Base-by-base conservation (phyloP, 2,329 filamentous ascomycete species). In the Penicillium thymicola region DNA sequence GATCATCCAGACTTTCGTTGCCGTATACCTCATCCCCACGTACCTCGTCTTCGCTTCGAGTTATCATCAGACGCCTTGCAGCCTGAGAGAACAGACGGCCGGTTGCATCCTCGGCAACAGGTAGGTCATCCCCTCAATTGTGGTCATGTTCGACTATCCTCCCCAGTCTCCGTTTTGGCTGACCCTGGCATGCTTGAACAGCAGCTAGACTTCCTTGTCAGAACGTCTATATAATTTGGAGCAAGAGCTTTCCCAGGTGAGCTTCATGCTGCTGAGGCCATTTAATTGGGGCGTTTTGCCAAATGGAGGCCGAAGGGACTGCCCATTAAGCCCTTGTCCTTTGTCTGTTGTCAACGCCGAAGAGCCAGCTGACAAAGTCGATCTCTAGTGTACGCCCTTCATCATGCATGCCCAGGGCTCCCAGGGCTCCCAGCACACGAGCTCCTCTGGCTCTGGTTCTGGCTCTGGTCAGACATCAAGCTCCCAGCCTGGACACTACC, bases 401-500 rank as follows among this genome's bases (percentile, higher is more conserved):
- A 56, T 38, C 21, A 72, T 72, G 67, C 66, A 65, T 54, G 42
- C 55, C 36, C 68, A 70, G 42, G 44, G 32, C 43, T 66, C 55
- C 36, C 68, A 70, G 42, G 44, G 32, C 43, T 66, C 67, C 40
- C 62, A 64, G 47, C 64, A 66, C 42, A 56, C 63, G 49, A 59
- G 57, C 37, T 60, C 68, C 27, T 54, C 59, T 25, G 70, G 73
- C 23, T 54, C 59, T 23, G 28, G 28, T 4, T 27, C 25, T 2
- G 70, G 73, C 21, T 55, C 66, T 48, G 58, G 51, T 25, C 65
- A 63, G 49, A 52, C 58, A 51, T 59, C 65, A 21, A 60, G 57
- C 32, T 57, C 60, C 44, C 67, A 68, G 43, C 27, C 64, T n/a
- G 64, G 57, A 36, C 60, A 65, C 11, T 67, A 59, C 53, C 59